Evolutionary conservation across 805 yeast species (phyloP).

Genomic region (Pichia deserticola): DNA sequence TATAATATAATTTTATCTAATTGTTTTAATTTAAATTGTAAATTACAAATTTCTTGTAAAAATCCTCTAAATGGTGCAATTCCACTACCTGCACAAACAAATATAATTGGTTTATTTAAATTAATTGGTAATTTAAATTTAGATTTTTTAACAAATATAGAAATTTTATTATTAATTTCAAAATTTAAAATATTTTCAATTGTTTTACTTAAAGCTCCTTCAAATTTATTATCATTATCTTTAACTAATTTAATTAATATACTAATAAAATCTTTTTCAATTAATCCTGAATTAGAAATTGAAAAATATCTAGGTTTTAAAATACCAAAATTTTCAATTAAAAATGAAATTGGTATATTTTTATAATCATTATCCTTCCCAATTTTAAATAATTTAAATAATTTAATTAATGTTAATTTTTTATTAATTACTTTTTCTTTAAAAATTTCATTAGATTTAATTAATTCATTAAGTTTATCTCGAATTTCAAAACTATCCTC

Average conservation of each 20-base stretch:
- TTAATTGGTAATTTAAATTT: slow-evolving; percentile 84
- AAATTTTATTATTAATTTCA: slow-evolving; percentile 47
- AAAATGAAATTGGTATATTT: slow-evolving; percentile 69
- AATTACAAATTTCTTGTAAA: slow-evolving; percentile 53
- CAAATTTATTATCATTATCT: slow-evolving; percentile 30
- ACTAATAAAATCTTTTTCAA: slow-evolving; percentile 55
- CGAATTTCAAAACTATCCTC: slow-evolving; percentile 18
- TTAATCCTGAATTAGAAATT: slow-evolving; percentile 70
- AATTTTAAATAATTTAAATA: slow-evolving; percentile 49
- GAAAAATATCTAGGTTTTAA: slow-evolving; percentile 90
- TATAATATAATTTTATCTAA: slow-evolving; percentile 66
- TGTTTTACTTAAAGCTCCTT: slow-evolving; percentile 84
- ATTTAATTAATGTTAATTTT: slow-evolving; percentile 60
- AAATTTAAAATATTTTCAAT: slow-evolving; percentile 55
- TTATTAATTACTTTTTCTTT: slow-evolving; percentile 49
- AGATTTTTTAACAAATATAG: slow-evolving; percentile 83
- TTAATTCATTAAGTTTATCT: background rate
- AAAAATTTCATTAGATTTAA: slow-evolving; percentile 40
- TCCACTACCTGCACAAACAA: slow-evolving; percentile 96
- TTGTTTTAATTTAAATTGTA: slow-evolving; percentile 7
- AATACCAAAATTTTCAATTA: slow-evolving; percentile 69
- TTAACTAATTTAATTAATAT: slow-evolving; percentile 83
- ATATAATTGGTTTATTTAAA: slow-evolving; percentile 68
- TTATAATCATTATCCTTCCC: slow-evolving; percentile 49
- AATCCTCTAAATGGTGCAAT: slow-evolving; percentile 95